Percentiles rank a stretch among this genome's conserved stretches.
Conservation (phyloP, 768 basidiomycete genomes). For the Hydnomerulius pinastri region DNA sequence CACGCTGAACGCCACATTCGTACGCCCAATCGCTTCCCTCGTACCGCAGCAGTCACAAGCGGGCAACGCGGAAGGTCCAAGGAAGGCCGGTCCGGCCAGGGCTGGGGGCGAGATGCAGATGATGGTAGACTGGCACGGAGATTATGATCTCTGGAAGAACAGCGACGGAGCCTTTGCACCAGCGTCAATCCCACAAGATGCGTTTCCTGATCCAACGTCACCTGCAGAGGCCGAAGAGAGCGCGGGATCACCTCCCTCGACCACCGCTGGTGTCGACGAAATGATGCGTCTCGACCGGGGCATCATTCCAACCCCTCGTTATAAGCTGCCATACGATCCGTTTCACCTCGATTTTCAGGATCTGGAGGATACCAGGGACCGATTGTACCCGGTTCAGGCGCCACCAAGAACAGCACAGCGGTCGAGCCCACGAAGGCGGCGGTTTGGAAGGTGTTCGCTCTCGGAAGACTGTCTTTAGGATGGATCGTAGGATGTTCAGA, state of each 20-base stretch:
- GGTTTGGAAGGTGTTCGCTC: constrained; percentile 17
- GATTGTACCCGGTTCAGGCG: constrained; percentile 10
- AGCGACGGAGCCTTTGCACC: not conserved
- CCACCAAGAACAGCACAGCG: constrained; percentile 4
- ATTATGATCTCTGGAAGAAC: constrained; percentile 18
- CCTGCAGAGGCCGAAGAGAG: too few relatives aligned
- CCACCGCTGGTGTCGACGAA: not conserved
- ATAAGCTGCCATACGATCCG: constrained; percentile 20
- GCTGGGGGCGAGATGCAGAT: constrained; percentile 2
- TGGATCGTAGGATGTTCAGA: too few relatives aligned
- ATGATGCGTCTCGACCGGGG: not conserved
- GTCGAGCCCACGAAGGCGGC: constrained; percentile 5
- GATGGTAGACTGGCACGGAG: constrained; percentile 21
- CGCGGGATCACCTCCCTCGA: not conserved
- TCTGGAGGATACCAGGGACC: not conserved
- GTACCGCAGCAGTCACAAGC: too few relatives aligned
- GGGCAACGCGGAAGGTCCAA: too few relatives aligned
- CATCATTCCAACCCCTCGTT: constrained; percentile 1
- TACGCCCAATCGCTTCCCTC: not conserved
- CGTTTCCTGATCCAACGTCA: constrained; percentile 24
- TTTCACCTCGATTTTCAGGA: constrained; percentile 19
- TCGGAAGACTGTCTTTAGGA: constrained; percentile 15
- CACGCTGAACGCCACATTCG: not conserved
- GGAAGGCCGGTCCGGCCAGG: constrained; percentile 1
- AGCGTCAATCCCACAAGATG: constrained; percentile 18